Evolutionary conservation across 495 filamentous ascomycete species (phyloP), one percentile per base, ranked within the genome.

Genomic region (Lasiosphaeriaceae sp.): DNA sequence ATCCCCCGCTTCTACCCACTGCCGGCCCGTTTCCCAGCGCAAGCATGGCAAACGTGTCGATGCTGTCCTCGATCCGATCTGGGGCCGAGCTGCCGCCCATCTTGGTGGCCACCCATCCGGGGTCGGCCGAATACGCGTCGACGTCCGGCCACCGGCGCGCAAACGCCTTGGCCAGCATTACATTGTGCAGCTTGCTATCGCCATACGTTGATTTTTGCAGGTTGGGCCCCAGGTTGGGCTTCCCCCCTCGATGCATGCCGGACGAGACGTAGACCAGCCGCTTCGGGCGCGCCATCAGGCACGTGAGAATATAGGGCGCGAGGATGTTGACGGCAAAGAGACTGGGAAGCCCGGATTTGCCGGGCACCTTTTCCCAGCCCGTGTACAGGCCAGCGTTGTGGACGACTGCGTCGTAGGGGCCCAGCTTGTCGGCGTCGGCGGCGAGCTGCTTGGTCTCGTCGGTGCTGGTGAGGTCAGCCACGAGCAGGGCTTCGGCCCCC

Each of bases 31-130:
- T 50, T 0, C 76, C 78, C 53, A 71, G 66, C 0, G 75, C 77
- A 44, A 77, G 73, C 48, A 77, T 70, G 6, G 75, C 74, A 59
- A 80, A 73, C 1, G 73, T 71, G 23, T 74, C 70, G 9, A 77
- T 67, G 4, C 74, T 71, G 52, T 74, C 72, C 24, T 71, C 63
- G 49, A 77, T 56, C 8, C 71, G 63, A 0, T 73, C 78, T 1
- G 78, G 69, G 0, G 81, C 82, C 56, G 63, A 65, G 23, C 39
- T 47, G 1, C 81, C 81, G 3, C 82, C 80, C 77, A 84, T 82
- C 70, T 83, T 84, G 0, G 81, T 85, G 44, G 76, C 63, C 45
- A 86, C 80, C 82, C 83, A 86, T 2, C 83, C 82, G 11, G 83
- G 83, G 63, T 81, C 74, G 48, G 80, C 73, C 8, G 75, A 72